Evolutionary conservation across 805 yeast species (phyloP), one percentile per base, ranked within the genome.

Genomic region (Yueomyces sp.): DNA sequence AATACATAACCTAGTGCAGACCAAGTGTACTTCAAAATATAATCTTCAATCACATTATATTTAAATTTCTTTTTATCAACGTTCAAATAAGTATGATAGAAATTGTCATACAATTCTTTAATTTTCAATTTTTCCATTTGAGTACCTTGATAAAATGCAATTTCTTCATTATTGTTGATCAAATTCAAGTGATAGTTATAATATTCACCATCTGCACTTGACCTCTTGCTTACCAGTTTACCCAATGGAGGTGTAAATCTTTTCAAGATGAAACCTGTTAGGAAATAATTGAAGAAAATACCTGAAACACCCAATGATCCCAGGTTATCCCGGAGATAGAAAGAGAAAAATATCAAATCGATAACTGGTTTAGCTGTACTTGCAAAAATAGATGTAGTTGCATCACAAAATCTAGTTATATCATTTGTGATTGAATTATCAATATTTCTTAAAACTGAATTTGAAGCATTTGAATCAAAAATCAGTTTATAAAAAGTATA

Each of bases 1-100:
- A 85, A 87, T 27, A 87, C 63, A 59, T 86, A 87, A n/a, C 96
- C 96, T 64, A 88, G 73, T 0, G 94, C 95, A 3, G 95, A 86
- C 96, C 96, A 88, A 9, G 90, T 77, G 57, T 85, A 86, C 64
- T 87, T 88, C 60, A 88, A 72, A 40, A 87, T 76, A 55, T 86
- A 85, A 57, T 86, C 94, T 65, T 88, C 96, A 46, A 83, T 62
- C 48, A 85, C 69, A 42, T 79, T 80, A 60, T 86, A 88, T 8
- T 71, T 64, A 44, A 84, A 79, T 47, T 82, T 74, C 37, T 73
- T 68, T 47, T 74, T 68, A 51, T 78, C 75, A 45, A 79, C 75
- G 43, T 67, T 66, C 40, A 70, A 62, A 44, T 77, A 65, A 49
- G 80, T 85, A 30, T 64, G 60, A 57, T 71, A 70, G 50, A 88